Evolutionary conservation across 441 rosid genomes (phyloP).

Genomic region (Manihot esculenta): DNA sequence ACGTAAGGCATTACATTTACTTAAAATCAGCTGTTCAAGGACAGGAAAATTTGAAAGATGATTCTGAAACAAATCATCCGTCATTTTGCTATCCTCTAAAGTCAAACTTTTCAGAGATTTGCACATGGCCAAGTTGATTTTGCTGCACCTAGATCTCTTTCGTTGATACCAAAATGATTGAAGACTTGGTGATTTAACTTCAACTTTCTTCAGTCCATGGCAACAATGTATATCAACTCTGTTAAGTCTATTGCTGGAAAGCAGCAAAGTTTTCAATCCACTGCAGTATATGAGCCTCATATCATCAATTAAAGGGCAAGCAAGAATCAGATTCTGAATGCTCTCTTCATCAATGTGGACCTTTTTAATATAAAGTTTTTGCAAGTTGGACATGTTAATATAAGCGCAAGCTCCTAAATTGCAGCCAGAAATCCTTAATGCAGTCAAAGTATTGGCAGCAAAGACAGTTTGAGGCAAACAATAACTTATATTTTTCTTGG

Average conservation of each 20-base stretch:
- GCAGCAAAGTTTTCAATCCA: conserved; percentile 21
- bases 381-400: conserved; percentile 26
- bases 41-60: conserved; percentile 27
- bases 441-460: conserved; percentile 22
- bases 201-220: conserved; percentile 22
- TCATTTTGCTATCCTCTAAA: conserved; percentile 27
- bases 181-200: conserved; percentile 28
- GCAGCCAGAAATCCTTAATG: conserved; percentile 33
- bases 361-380: conserved; percentile 28
- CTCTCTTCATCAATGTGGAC: conserved; percentile 17
- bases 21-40: conserved; percentile 33
- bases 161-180: conserved; percentile 30
- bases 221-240: conserved; percentile 37
- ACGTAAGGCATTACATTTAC: conserved; percentile 27
- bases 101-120: conserved; percentile 28
- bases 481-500: conserved; percentile 4
- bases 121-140: conserved; percentile 21
- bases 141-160: conserved; percentile 9
- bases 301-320: conserved; percentile 35
- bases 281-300: conserved; percentile 29
- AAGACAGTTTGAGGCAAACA: conserved; percentile 23
- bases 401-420: conserved; percentile 19
- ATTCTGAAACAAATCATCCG: conserved; percentile 21
- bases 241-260: conserved; percentile 21
- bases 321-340: conserved; percentile 18